A percentile compares a stretch with the other conserved stretches of the same genome.
Conservation (phyloP, 2,329 filamentous ascomycete species). For the Ophiostoma populinum region DNA sequence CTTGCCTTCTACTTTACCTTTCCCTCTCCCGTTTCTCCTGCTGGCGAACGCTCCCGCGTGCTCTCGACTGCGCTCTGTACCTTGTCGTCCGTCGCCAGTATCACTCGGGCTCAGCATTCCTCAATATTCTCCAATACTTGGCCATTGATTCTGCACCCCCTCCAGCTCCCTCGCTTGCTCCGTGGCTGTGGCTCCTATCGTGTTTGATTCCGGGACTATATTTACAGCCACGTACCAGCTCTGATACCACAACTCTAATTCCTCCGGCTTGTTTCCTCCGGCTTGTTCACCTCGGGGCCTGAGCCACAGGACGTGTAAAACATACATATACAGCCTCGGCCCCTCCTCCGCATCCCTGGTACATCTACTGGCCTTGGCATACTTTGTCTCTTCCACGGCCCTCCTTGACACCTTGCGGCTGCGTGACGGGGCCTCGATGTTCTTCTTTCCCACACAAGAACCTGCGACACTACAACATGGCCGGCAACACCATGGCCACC, state of each 20-base stretch:
- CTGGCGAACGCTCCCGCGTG: background rate
- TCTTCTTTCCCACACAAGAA: slow-evolving; percentile 12
- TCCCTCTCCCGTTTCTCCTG: background rate
- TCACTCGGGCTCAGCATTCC: no score
- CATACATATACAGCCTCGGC: no score
- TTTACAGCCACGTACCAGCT: no score
- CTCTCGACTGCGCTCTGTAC: background rate
- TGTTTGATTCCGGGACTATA: no score
- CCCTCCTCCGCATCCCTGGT: no score
- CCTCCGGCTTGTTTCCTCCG: no score
- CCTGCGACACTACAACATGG: slow-evolving; percentile 30
- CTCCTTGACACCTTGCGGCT: background rate
- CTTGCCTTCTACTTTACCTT: slow-evolving; percentile 3
- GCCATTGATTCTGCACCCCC: background rate
- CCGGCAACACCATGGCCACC: slow-evolving; percentile 44
- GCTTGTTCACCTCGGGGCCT: no score
- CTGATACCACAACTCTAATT: no score
- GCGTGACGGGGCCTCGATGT: slow-evolving; percentile 20
- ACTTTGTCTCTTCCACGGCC: background rate
- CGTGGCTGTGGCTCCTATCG: no score
- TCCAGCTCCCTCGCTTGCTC: background rate
- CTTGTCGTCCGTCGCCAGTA: background rate
- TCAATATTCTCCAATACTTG: background rate
- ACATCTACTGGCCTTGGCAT: no score
- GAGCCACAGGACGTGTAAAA: no score